phyloP scores from a whole-genome alignment of 2,329 filamentous ascomycete genomes.

The Coniosporium tulheliwenetii region DNA sequence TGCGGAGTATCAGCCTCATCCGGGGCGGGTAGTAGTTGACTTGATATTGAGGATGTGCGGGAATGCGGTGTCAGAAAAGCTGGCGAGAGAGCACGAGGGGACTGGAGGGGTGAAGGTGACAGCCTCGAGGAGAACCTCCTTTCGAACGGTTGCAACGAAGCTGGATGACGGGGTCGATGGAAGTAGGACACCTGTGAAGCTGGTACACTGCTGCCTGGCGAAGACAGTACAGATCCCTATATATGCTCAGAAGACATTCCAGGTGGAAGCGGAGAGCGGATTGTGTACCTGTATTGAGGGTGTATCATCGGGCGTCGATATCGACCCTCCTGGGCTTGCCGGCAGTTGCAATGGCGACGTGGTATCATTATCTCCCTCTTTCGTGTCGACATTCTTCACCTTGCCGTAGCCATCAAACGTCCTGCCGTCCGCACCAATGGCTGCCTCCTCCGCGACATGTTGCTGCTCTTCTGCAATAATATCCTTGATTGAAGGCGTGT shows the following conservation, averaged over 20 bases:
- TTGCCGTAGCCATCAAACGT: not conserved
- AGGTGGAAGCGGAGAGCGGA: too few species aligned
- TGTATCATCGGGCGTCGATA: constrained; percentile 69
- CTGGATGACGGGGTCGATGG: constrained; percentile 51
- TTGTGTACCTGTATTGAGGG: constrained; percentile 61
- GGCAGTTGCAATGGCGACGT: too few species aligned
- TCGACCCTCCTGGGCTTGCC: constrained; percentile 50
- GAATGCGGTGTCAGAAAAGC: constrained; percentile 65
- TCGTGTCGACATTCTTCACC: constrained; percentile 4
- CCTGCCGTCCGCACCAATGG: constrained; percentile 1
- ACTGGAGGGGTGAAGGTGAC: constrained; percentile 42
- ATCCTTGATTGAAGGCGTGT: constrained; percentile 5
- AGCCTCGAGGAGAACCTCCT: constrained; percentile 84
- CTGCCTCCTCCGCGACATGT: constrained; percentile 6
- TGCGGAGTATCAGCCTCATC: constrained; percentile 53
- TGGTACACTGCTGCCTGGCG: constrained; percentile 60
- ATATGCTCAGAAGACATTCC: constrained; percentile 14
- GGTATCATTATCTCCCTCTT: constrained; percentile 10
- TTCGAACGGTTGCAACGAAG: constrained; percentile 85
- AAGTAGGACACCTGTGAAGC: constrained; percentile 53
- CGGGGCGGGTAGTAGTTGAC: constrained; percentile 43
- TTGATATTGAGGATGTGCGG: constrained; percentile 63
- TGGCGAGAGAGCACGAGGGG: constrained; percentile 60
- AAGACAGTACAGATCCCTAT: constrained; percentile 37
- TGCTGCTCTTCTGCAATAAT: constrained; percentile 14